phyloP scores from a whole-genome alignment of 768 basidiomycete genomes.

The Chalciporus piperatus region DNA sequence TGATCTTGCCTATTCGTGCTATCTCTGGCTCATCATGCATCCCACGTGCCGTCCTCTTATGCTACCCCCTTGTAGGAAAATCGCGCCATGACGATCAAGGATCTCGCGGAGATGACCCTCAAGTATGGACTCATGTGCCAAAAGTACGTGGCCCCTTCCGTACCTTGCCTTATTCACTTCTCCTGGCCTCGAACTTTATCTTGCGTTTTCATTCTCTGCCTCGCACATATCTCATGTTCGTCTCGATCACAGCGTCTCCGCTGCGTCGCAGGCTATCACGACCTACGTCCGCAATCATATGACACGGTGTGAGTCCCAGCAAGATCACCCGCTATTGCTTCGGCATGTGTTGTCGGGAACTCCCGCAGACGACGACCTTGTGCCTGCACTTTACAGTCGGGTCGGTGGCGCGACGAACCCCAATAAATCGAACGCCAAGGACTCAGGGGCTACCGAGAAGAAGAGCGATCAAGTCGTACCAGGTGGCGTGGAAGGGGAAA shows the following conservation, averaged over 20 bases:
- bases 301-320: conserved; percentile 64
- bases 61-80: conserved; percentile 50
- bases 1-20: background rate
- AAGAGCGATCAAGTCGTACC: conserved; percentile 1
- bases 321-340: conserved; percentile 72
- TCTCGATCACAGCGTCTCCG: conserved; percentile 52
- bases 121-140: conserved; percentile 67
- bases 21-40: conserved; percentile 16
- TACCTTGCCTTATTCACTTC: conserved; percentile 14
- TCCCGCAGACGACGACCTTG: conserved; percentile 66
- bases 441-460: conserved; percentile 28
- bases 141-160: conserved; percentile 50
- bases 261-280: conserved; percentile 78
- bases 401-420: conserved; percentile 61
- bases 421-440: conserved; percentile 21
- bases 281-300: conserved; percentile 78
- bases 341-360: conserved; percentile 74
- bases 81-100: conserved; percentile 83
- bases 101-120: conserved; percentile 71
- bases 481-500: conserved; percentile 22
- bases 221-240: conserved; percentile 14
- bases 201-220: conserved; percentile 4
- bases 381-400: conserved; percentile 66
- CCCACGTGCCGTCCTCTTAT: conserved; percentile 18
- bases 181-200: conserved; percentile 8